A percentile compares a stretch with the other conserved stretches of the same genome.
These are phyloP conservation scores for Royoungia palumana DNA, from an alignment of 768 basidiomycete genomes.

Conservation along the genomic window DNA sequence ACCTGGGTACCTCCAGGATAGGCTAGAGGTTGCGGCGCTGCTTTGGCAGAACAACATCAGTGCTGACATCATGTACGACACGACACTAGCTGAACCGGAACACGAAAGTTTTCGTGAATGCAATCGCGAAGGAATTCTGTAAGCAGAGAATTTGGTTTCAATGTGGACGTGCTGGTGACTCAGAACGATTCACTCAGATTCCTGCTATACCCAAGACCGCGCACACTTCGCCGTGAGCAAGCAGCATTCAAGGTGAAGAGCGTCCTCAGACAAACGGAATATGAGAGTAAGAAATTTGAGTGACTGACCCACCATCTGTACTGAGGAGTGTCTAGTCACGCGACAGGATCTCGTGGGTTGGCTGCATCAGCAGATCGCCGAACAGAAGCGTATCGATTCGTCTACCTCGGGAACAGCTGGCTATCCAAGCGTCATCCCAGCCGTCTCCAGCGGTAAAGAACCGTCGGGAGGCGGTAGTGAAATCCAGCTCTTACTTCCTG, in stretches of 20 bases:
- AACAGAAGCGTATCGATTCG: slow-evolving; percentile 73
- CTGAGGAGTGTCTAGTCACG: slow-evolving; percentile 43
- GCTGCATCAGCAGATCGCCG: slow-evolving; percentile 73
- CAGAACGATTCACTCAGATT: slow-evolving; percentile 50
- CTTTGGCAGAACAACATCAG: slow-evolving; percentile 83
- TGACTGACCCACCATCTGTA: not conserved
- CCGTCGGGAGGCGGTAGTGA: slow-evolving; percentile 35
- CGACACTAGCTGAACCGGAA: slow-evolving; percentile 57
- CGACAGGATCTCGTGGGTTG: slow-evolving; percentile 70
- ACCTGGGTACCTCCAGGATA: slow-evolving; percentile 69
- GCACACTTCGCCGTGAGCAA: slow-evolving; percentile 54
- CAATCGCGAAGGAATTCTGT: slow-evolving; percentile 82
- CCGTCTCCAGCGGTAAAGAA: slow-evolving; percentile 35
- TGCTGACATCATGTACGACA: slow-evolving; percentile 86
- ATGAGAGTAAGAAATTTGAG: slow-evolving; percentile 50
- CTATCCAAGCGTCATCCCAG: slow-evolving; percentile 38
- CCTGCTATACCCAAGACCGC: slow-evolving; percentile 51
- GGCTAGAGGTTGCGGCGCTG: slow-evolving; percentile 71
- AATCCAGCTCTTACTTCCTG: slow-evolving; percentile 63
- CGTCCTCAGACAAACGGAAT: slow-evolving; percentile 72
- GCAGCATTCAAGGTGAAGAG: slow-evolving; percentile 80
- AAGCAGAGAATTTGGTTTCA: slow-evolving; percentile 23
- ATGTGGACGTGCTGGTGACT: slow-evolving; percentile 10
- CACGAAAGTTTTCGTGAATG: slow-evolving; percentile 70
- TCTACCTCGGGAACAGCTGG: slow-evolving; percentile 56